phyloP scores from a whole-genome alignment of 2,329 filamentous ascomycete genomes.

The Didymella keratinophila region DNA sequence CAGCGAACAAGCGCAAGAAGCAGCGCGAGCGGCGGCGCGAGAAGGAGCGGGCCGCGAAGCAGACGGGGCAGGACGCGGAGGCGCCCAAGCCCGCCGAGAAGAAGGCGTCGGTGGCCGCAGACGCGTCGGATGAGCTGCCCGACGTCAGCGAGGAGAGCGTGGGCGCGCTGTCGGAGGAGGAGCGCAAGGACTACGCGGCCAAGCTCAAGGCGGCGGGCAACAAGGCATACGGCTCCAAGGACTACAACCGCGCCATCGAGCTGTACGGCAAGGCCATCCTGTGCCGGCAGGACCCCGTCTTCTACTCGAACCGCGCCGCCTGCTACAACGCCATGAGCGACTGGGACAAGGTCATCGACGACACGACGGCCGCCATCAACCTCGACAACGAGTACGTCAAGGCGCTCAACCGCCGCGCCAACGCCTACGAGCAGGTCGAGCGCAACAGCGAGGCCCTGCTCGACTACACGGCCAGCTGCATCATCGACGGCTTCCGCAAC shows the following conservation, averaged over 20 bases:
- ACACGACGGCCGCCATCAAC: slow-evolving; percentile 92
- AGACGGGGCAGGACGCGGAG: slow-evolving; percentile 52
- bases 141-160: slow-evolving; percentile 59
- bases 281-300: slow-evolving; percentile 96
- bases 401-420: slow-evolving; percentile 93
- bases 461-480: slow-evolving; percentile 98
- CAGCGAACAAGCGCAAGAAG: slow-evolving; percentile 71
- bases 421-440: slow-evolving; percentile 92
- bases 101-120: slow-evolving; percentile 48
- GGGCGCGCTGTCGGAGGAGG: slow-evolving; percentile 56
- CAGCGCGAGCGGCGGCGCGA: slow-evolving; percentile 91
- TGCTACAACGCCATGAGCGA: slow-evolving; percentile 93
- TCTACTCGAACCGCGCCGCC: slow-evolving; percentile 97
- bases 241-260: slow-evolving; percentile 91
- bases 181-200: slow-evolving; percentile 84
- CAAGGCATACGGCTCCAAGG: slow-evolving; percentile 93
- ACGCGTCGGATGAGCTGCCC: slow-evolving; percentile 57
- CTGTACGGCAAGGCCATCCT: slow-evolving; percentile 95
- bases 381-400: slow-evolving; percentile 97
- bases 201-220: slow-evolving; percentile 96
- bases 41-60: slow-evolving; percentile 70
- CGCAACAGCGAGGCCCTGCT: slow-evolving; percentile 93
- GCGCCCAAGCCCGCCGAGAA: slow-evolving; percentile 45
- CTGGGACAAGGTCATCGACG: slow-evolving; percentile 96
- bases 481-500: slow-evolving; percentile 97